Percentiles rank a stretch among this genome's conserved stretches.
phyloP scores from a whole-genome alignment of 1,284 basidiomycete genomes.

The Ceratorhiza oryzae-sativae region DNA sequence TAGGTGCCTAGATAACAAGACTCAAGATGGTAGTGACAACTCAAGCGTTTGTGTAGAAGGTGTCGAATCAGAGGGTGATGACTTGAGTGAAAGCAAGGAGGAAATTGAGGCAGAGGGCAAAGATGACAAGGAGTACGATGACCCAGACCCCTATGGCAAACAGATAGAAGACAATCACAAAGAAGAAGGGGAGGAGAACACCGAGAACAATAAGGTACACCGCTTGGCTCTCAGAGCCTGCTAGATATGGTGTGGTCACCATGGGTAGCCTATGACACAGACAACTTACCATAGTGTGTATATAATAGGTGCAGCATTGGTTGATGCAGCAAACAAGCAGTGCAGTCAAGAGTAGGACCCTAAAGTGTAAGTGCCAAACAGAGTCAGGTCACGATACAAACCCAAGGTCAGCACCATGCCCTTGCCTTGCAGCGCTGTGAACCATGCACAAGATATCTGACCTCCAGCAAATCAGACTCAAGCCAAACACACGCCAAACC shows the following conservation, averaged over 20 bases:
- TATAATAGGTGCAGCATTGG: neutral
- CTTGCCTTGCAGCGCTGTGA: neutral
- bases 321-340: neutral
- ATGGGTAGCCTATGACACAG: neutral
- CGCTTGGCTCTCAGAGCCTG: neutral
- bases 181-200: neutral
- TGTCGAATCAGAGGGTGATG: no score
- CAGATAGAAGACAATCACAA: no score
- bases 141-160: no score
- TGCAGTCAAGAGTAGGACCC: neutral
- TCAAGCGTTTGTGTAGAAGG: no score
- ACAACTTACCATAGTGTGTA: neutral
- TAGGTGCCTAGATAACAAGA: no score
- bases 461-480: neutral
- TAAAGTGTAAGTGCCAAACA: constrained; percentile 12
- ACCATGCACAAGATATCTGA: constrained; percentile 8
- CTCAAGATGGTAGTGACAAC: no score
- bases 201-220: neutral
- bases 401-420: neutral
- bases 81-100: no score
- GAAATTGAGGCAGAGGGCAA: no score
- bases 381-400: neutral
- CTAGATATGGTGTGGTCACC: neutral
- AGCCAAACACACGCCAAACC: neutral
- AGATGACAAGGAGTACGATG: no score